Percentiles rank a stretch among this genome's conserved stretches.
Evolutionary conservation across 768 basidiomycete species (phyloP).

Genomic region (Panellus pusillus): DNA sequence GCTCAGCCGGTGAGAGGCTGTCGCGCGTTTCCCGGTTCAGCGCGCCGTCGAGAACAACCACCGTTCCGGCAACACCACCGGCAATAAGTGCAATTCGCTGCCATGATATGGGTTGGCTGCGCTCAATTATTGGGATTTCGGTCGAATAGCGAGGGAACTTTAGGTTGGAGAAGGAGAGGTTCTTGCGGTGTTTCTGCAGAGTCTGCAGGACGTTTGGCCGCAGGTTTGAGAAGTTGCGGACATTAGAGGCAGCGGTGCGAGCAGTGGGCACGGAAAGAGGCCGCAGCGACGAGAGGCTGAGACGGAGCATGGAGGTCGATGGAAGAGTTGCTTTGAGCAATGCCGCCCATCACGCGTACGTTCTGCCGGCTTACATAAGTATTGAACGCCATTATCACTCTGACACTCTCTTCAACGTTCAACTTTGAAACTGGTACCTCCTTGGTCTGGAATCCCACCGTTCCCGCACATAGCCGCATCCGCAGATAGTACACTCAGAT

Average conservation of each 20-base stretch:
- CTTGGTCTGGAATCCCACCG: too few relatives aligned
- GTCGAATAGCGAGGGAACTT: slow-evolving; percentile 43
- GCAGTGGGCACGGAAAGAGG: slow-evolving; percentile 15
- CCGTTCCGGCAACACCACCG: slow-evolving; percentile 64
- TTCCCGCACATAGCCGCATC: too few relatives aligned
- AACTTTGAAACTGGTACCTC: too few relatives aligned
- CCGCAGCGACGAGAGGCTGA: slow-evolving; percentile 19
- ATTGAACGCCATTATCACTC: too few relatives aligned
- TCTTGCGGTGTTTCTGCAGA: slow-evolving; percentile 15
- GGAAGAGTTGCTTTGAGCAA: too few relatives aligned
- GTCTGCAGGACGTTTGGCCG: slow-evolving; percentile 18
- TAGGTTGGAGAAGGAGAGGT: not conserved
- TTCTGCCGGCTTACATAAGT: too few relatives aligned
- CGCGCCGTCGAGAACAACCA: slow-evolving; percentile 60
- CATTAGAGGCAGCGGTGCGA: slow-evolving; percentile 9
- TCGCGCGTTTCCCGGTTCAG: slow-evolving; percentile 82
- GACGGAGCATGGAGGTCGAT: slow-evolving; percentile 14
- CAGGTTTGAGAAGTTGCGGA: slow-evolving; percentile 18
- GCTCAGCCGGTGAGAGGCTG: slow-evolving; percentile 59
- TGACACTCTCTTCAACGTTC: too few relatives aligned
- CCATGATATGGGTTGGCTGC: slow-evolving; percentile 32
- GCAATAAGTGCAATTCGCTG: slow-evolving; percentile 35
- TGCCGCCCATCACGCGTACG: too few relatives aligned
- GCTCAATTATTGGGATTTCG: slow-evolving; percentile 29
- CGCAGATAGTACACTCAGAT: too few relatives aligned